phyloP scores from a whole-genome alignment of 2,329 filamentous ascomycete genomes.

The Beauveria sp. region DNA sequence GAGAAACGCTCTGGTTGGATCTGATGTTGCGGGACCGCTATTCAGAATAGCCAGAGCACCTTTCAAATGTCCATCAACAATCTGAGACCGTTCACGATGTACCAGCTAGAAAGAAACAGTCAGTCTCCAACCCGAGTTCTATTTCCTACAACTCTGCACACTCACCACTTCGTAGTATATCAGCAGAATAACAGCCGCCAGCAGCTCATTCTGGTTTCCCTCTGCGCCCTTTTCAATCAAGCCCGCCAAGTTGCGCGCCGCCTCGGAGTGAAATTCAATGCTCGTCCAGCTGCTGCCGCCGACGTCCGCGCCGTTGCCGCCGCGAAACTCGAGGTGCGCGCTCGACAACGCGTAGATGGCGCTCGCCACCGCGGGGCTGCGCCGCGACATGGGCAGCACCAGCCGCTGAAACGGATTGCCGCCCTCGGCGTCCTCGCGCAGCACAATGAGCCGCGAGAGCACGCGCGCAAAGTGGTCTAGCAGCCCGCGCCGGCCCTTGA shows the following conservation, averaged over 20 bases:
- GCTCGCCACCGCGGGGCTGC: slow-evolving; percentile 59
- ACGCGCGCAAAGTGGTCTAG: slow-evolving; percentile 58
- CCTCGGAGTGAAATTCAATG: slow-evolving; percentile 51
- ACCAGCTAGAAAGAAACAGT: slow-evolving; percentile 39
- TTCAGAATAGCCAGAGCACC: slow-evolving; percentile 56
- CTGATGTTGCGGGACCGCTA: slow-evolving; percentile 34
- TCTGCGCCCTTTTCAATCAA: slow-evolving; percentile 47
- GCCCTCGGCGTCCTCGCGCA: slow-evolving; percentile 49
- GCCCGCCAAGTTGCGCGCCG: slow-evolving; percentile 49
- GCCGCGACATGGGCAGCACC: slow-evolving; percentile 51
- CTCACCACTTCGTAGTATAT: slow-evolving; percentile 58
- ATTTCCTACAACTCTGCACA: slow-evolving; percentile 8
- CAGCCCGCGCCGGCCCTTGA: slow-evolving; percentile 45
- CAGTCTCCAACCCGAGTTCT: not conserved
- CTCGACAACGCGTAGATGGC: slow-evolving; percentile 78
- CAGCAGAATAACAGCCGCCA: slow-evolving; percentile 54
- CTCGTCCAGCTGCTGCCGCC: slow-evolving; percentile 38
- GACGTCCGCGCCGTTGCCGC: slow-evolving; percentile 42
- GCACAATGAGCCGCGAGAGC: slow-evolving; percentile 57
- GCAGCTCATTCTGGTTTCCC: slow-evolving; percentile 47
- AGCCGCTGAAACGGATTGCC: slow-evolving; percentile 58
- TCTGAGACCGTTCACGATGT: slow-evolving; percentile 50
- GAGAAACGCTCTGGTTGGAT: slow-evolving; percentile 49
- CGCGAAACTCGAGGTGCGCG: slow-evolving; percentile 69
- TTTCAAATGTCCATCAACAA: slow-evolving; percentile 53